Conservation (phyloP, 768 basidiomycete species). For the Mycena filopes region DNA sequence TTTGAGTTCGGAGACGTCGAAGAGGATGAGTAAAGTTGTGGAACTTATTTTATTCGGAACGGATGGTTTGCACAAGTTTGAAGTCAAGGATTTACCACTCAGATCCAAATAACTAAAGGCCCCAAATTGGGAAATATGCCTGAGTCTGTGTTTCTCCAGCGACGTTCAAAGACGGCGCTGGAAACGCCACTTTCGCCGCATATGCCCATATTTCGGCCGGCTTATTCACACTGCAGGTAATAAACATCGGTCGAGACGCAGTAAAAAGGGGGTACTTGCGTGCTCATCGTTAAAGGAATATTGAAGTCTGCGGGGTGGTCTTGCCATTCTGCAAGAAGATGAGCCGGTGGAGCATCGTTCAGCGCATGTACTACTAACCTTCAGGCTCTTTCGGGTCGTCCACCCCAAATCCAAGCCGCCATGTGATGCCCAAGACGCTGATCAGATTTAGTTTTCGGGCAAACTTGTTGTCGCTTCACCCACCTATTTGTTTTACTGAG, state of each 20-base stretch:
- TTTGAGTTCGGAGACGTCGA: constrained; percentile 94
- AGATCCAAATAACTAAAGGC: neutral
- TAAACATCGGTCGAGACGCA: neutral
- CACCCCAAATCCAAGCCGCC: constrained; percentile 71
- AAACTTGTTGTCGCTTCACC: neutral
- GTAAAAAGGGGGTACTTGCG: constrained; percentile 50
- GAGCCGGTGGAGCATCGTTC: neutral
- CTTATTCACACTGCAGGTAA: constrained; percentile 61
- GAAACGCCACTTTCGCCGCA: constrained; percentile 46
- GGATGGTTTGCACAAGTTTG: constrained; percentile 16
- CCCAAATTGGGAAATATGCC: constrained; percentile 14
- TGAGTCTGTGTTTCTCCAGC: neutral
- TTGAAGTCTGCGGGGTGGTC: constrained; percentile 63
- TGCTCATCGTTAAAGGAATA: constrained; percentile 59
- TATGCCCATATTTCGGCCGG: constrained; percentile 65
- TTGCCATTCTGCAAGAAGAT: constrained; percentile 61
- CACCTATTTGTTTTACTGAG: constrained; percentile 21
- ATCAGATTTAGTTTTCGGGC: neutral
- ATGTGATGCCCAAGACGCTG: constrained; percentile 59
- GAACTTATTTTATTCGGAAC: constrained; percentile 4
- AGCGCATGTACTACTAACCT: constrained; percentile 50
- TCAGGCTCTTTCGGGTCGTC: constrained; percentile 63
- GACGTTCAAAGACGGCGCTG: neutral
- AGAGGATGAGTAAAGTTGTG: constrained; percentile 70
- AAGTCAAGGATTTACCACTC: constrained; percentile 1